Conservation (phyloP, 345 rosid species). For the Corymbia maculata region DNA sequence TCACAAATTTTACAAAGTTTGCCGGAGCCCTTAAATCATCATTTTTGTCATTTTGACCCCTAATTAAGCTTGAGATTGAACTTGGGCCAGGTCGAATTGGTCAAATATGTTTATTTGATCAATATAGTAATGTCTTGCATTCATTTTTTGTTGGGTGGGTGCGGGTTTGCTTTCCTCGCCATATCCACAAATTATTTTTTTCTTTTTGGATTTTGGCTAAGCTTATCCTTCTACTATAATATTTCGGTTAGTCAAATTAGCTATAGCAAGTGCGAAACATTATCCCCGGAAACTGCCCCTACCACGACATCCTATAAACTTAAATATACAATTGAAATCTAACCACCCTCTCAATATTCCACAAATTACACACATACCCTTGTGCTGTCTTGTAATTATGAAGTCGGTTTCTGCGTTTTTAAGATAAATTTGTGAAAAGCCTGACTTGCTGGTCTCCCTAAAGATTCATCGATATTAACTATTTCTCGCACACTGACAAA, state of each 20-base stretch:
- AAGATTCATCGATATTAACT: no score
- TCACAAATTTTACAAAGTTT: no score
- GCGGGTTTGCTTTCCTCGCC: no score
- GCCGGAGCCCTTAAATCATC: neutral
- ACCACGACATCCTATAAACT: neutral
- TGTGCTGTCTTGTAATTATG: neutral
- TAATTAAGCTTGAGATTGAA: neutral
- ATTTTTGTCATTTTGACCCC: neutral
- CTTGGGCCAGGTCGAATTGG: neutral
- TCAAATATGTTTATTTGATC: no score
- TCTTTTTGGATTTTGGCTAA: no score
- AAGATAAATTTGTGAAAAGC: neutral
- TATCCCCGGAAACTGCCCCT: neutral
- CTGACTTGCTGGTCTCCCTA: no score
- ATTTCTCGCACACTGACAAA: rapidly evolving
- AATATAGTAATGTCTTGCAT: no score
- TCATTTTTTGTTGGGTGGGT: no score
- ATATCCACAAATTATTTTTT: no score
- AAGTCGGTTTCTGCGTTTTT: neutral
- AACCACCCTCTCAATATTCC: neutral
- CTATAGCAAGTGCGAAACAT: neutral
- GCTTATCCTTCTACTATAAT: no score
- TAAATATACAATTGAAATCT: neutral
- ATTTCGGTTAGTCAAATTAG: no score
- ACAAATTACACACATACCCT: neutral